Evolutionary conservation across 306 rosid genomes (phyloP).

Genomic region (Myrica gale): DNA sequence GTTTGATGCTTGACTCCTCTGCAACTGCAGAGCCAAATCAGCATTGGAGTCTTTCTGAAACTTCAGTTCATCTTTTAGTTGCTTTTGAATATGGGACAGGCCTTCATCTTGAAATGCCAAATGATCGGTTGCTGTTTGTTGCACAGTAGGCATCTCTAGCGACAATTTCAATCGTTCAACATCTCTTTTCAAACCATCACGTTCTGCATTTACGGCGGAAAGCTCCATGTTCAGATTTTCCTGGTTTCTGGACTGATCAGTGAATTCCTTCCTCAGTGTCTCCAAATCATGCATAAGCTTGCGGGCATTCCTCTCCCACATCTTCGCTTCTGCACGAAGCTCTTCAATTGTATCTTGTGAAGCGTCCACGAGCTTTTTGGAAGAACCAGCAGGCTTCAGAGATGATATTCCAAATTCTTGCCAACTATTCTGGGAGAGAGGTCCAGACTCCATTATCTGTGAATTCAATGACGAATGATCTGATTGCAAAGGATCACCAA

Average conservation of each 20-base stretch:
- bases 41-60: conserved; percentile 74
- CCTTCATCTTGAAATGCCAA: conserved; percentile 45
- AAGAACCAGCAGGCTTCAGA: conserved; percentile 30
- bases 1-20: conserved; percentile 81
- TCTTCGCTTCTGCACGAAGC: conserved; percentile 87
- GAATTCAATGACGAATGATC: conserved; percentile 39
- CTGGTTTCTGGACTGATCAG: conserved; percentile 56
- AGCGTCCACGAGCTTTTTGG: conserved; percentile 40
- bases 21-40: conserved; percentile 68
- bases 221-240: conserved; percentile 52
- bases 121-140: conserved; percentile 38
- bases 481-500: conserved; percentile 14
- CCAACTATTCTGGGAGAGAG: conserved; percentile 26
- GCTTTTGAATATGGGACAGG: conserved; percentile 41
- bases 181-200: conserved; percentile 51
- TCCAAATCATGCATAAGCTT: conserved; percentile 80
- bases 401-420: conserved; percentile 33
- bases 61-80: conserved; percentile 65
- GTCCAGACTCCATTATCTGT: conserved; percentile 33
- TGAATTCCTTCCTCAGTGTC: conserved; percentile 53
- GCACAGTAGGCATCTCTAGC: conserved; percentile 35
- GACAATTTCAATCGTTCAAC: conserved; percentile 52
- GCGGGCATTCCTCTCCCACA: conserved; percentile 93
- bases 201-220: conserved; percentile 51
- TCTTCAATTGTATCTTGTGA: conserved; percentile 55